These are phyloP conservation scores for Ustanciosporium gigantosporum DNA, from an alignment of 1,284 basidiomycete species.

Conservation along the genomic window DNA sequence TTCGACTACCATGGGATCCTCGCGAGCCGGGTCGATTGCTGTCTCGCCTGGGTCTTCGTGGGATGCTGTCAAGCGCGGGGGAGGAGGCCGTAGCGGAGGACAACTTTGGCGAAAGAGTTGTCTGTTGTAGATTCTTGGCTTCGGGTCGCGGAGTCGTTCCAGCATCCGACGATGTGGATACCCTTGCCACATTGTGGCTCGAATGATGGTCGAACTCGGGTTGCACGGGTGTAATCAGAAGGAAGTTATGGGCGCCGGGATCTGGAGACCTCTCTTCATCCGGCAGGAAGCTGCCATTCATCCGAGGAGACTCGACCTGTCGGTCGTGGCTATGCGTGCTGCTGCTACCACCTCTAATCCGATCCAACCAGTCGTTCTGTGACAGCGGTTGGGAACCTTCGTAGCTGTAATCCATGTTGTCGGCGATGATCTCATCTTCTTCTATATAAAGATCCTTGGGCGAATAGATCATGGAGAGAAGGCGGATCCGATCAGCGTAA, in stretches of 20 bases:
- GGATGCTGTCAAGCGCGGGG: slow-evolving; percentile 12
- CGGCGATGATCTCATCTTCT: not conserved
- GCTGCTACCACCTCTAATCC: slow-evolving; percentile 5
- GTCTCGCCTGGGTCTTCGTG: slow-evolving; percentile 8
- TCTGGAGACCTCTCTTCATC: too few species aligned
- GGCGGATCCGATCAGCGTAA: slow-evolving; percentile 61
- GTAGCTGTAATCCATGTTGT: too few species aligned
- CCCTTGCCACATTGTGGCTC: not conserved
- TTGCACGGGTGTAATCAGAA: slow-evolving; percentile 18
- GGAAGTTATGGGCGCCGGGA: too few species aligned
- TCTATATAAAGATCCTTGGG: slow-evolving; percentile 6
- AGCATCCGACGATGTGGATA: not conserved
- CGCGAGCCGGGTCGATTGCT: slow-evolving; percentile 8
- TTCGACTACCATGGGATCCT: slow-evolving; percentile 13
- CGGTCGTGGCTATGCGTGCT: not conserved
- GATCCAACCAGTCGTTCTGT: slow-evolving; percentile 22
- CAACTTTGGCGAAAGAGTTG: not conserved
- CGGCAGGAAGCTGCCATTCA: not conserved
- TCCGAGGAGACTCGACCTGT: too few species aligned
- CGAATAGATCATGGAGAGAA: slow-evolving; percentile 56
- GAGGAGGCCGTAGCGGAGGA: not conserved
- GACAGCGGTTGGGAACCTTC: too few species aligned
- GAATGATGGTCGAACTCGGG: too few species aligned
- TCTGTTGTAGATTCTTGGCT: not conserved
- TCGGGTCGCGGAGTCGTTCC: not conserved